A percentile compares a stretch with the other conserved stretches of the same genome.
phyloP scores from a whole-genome alignment of 345 rosid genomes.

The Linum lewisii region DNA sequence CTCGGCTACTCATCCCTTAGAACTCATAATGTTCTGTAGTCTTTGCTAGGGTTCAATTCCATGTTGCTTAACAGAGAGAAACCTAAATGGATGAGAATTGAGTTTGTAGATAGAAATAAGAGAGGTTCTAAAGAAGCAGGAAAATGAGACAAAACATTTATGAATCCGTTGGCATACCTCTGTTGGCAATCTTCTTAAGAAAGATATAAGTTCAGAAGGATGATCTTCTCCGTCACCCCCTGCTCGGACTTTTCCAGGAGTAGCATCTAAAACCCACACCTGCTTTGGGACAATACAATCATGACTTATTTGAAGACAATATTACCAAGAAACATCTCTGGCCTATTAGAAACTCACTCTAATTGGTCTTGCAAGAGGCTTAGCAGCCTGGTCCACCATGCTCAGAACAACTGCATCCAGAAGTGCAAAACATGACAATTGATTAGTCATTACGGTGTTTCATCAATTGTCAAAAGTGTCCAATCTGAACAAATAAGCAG shows the following conservation, averaged over 20 bases:
- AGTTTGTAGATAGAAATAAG: background rate
- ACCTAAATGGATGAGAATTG: background rate
- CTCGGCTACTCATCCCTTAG: no score
- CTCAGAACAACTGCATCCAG: constrained; percentile 68
- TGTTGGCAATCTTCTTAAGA: constrained; percentile 54
- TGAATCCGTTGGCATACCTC: constrained; percentile 31
- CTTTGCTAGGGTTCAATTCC: no score
- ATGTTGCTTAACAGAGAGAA: background rate
- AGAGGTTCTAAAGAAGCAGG: background rate
- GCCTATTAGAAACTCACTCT: constrained; percentile 37
- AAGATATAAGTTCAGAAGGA: constrained; percentile 74
- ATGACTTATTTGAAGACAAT: background rate
- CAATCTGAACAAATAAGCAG: background rate
- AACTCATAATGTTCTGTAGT: no score
- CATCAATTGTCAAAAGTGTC: background rate
- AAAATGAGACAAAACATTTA: no score
- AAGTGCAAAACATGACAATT: constrained; percentile 18
- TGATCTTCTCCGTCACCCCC: constrained; percentile 88
- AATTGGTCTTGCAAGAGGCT: constrained; percentile 94
- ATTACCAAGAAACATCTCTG: constrained; percentile 8
- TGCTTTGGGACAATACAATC: constrained; percentile 8
- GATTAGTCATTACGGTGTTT: constrained; percentile 15
- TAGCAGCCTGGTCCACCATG: constrained; percentile 95
- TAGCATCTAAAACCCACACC: constrained; percentile 98
- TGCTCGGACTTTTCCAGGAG: constrained; percentile 88